Percentiles rank a stretch among this genome's conserved stretches.
Conservation (phyloP, 23 red algal genomes). For the Gracilaria caudata region DNA sequence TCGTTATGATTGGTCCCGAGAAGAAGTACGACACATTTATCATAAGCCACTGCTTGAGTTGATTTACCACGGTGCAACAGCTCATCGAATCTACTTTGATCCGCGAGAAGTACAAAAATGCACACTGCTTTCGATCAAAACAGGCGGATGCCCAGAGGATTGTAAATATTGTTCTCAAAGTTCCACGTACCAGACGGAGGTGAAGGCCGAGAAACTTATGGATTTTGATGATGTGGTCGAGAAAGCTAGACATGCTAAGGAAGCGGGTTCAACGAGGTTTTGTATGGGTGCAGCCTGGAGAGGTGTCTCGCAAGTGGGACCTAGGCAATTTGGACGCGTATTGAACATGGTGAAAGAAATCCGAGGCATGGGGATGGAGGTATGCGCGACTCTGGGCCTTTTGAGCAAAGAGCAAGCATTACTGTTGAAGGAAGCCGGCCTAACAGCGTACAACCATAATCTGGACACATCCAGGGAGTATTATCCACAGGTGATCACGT, state of each 20-base stretch:
- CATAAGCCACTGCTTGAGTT: slow-evolving; percentile 83
- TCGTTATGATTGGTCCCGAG: slow-evolving; percentile 87
- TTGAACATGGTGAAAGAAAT: slow-evolving; percentile 88
- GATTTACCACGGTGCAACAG: slow-evolving; percentile 85
- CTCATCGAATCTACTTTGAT: slow-evolving; percentile 86
- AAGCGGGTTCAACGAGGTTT: slow-evolving; percentile 93
- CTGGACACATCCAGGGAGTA: slow-evolving; percentile 90
- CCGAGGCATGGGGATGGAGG: slow-evolving; percentile 93
- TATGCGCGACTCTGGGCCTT: slow-evolving; percentile 96
- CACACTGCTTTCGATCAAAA: slow-evolving; percentile 96
- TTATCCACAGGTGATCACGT: slow-evolving; percentile 86
- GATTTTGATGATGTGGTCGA: slow-evolving; percentile 73
- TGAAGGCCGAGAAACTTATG: slow-evolving; percentile 91
- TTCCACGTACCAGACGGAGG: slow-evolving; percentile 75
- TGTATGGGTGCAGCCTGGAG: slow-evolving; percentile 99
- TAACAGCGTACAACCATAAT: slow-evolving; percentile 99
- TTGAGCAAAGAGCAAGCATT: slow-evolving; percentile 87
- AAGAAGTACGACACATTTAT: slow-evolving; percentile 81
- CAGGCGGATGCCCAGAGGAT: slow-evolving; percentile 96
- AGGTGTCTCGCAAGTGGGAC: slow-evolving; percentile 89
- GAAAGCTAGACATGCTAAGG: slow-evolving; percentile 76
- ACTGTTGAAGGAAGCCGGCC: slow-evolving; percentile 86
- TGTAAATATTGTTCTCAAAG: slow-evolving; percentile 98
- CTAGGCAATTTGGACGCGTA: slow-evolving; percentile 89
- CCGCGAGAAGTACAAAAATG: slow-evolving; percentile 91